Conservation (phyloP, 352 stramenopile species). For the Globisporangium radiosum region DNA sequence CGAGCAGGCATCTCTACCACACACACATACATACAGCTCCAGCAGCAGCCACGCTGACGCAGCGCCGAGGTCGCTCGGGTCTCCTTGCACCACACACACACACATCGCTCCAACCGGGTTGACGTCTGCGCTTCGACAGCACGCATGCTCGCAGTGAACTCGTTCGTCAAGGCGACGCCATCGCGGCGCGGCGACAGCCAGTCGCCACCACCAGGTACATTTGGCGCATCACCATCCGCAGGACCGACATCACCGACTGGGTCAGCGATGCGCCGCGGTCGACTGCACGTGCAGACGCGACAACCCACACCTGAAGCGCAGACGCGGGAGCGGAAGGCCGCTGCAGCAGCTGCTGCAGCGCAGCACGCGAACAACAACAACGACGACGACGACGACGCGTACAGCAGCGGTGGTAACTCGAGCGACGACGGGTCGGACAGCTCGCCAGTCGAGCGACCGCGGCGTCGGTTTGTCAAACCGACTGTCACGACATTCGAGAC, state of each 20-base stretch:
- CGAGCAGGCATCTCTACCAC: too few relatives aligned
- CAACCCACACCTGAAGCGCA: background rate
- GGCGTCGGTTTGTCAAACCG: slow-evolving; percentile 46
- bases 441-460: slow-evolving; percentile 10
- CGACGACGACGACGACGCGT: background rate
- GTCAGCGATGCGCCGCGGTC: background rate
- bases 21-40: too few relatives aligned
- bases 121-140: background rate
- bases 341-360: background rate
- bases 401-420: background rate
- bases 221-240: background rate
- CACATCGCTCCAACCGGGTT: background rate
- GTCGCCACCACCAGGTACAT: background rate
- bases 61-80: too few relatives aligned
- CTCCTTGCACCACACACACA: background rate
- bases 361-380: too few relatives aligned
- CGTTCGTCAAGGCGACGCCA: background rate
- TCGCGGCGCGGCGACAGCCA: background rate
- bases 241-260: background rate
- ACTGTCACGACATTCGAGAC: slow-evolving; percentile 38
- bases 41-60: too few relatives aligned
- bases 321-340: background rate
- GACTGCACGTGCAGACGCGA: background rate
- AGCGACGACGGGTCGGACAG: background rate
- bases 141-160: slow-evolving; percentile 3